These are phyloP conservation scores for Suillus fuscotomentosus DNA, from an alignment of 768 basidiomycete species.

Conservation along the genomic window DNA sequence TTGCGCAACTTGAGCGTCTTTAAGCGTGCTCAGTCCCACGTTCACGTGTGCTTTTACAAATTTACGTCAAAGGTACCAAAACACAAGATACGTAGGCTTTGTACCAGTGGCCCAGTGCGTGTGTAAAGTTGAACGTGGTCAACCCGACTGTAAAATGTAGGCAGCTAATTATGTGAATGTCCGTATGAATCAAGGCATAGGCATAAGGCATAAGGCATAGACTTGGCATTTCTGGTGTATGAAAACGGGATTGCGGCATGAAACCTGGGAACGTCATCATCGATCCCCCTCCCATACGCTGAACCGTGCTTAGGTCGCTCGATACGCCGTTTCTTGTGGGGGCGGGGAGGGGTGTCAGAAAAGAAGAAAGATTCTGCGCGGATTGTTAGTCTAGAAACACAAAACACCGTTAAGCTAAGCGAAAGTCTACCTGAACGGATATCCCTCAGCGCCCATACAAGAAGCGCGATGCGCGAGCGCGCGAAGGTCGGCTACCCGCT, in stretches of 20 bases:
- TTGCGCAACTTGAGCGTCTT: no score
- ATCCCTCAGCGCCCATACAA: constrained; percentile 56
- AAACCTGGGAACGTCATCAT: constrained; percentile 16
- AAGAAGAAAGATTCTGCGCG: constrained; percentile 24
- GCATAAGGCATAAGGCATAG: constrained; percentile 3
- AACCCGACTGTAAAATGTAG: neutral
- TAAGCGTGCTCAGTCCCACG: neutral
- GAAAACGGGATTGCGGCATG: neutral
- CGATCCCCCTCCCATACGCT: constrained; percentile 56
- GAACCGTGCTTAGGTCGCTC: constrained; percentile 71
- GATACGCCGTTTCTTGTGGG: constrained; percentile 73
- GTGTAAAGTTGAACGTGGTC: neutral
- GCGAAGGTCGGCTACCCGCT: constrained; percentile 47
- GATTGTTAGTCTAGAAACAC: neutral
- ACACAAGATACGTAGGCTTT: neutral
- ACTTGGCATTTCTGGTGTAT: neutral
- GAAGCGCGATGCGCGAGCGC: constrained; percentile 74
- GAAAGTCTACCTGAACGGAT: constrained; percentile 49
- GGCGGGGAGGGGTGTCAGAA: constrained; percentile 60
- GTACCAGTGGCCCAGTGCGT: neutral
- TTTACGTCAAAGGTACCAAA: neutral
- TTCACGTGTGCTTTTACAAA: neutral
- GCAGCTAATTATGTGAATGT: neutral
- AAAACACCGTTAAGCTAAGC: neutral
- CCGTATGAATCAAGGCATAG: neutral